Evolutionary conservation across 2,329 filamentous ascomycete species (phyloP).

Genomic region (Colletotrichum plurivorum): DNA sequence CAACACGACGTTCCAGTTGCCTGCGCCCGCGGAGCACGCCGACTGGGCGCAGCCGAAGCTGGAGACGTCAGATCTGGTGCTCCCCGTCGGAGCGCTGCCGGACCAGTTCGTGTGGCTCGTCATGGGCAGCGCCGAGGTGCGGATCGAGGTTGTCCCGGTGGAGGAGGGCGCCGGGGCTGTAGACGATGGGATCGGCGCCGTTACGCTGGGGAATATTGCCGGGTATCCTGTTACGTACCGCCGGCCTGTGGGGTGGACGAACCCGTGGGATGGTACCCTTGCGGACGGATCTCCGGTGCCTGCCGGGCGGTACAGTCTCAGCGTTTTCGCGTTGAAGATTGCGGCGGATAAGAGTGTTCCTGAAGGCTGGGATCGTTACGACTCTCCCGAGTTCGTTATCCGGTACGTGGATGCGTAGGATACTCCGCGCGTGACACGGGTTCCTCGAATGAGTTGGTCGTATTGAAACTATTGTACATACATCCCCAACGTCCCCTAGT

Average conservation of each 20-base stretch:
- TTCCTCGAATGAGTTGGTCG: too few species aligned
- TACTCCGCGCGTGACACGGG: too few species aligned
- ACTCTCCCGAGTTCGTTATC: conserved; percentile 60
- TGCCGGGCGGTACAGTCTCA: conserved; percentile 64
- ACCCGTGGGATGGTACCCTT: conserved; percentile 62
- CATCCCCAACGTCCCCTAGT: too few species aligned
- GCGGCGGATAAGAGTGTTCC: conserved; percentile 32
- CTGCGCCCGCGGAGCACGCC: conserved; percentile 5
- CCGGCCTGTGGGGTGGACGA: conserved; percentile 26
- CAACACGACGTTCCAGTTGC: conserved; percentile 33
- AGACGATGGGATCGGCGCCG: conserved; percentile 28
- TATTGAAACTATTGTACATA: too few species aligned
- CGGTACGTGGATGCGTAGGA: conserved; percentile 50
- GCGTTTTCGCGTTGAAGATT: conserved; percentile 40
- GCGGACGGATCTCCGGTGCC: conserved; percentile 63
- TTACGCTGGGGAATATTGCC: conserved; percentile 25
- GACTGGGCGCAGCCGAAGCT: conserved; percentile 26
- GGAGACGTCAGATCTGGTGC: not conserved
- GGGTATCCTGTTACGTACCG: conserved; percentile 26
- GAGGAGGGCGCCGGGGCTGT: not conserved
- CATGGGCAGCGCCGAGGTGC: conserved; percentile 39
- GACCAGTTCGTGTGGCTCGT: conserved; percentile 34
- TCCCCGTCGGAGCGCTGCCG: conserved; percentile 28
- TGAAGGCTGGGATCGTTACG: conserved; percentile 45
- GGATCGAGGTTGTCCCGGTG: conserved; percentile 31